Conservation (phyloP, 495 filamentous ascomycete species). For the Acidiella bohemica region DNA sequence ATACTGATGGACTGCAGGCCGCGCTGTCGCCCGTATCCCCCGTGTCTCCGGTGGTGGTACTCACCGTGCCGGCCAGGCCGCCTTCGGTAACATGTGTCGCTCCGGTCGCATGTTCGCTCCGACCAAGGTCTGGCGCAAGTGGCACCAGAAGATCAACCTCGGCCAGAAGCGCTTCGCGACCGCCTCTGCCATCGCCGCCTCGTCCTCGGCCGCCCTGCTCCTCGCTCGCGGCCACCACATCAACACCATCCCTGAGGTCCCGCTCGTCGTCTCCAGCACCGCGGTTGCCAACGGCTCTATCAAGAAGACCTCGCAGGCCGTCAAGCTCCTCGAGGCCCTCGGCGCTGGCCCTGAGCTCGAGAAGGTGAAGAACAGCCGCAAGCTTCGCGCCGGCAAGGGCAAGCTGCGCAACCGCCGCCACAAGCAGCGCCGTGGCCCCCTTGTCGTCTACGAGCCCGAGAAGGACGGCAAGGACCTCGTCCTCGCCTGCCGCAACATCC, state of each 20-base stretch:
- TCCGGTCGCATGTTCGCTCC: constrained; percentile 99
- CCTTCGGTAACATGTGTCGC: constrained; percentile 99
- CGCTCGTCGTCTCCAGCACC: constrained; percentile 83
- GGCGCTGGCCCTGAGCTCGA: constrained; percentile 81
- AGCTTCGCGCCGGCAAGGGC: constrained; percentile 94
- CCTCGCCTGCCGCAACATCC: constrained; percentile 91
- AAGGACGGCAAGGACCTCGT: constrained; percentile 84
- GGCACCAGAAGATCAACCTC: constrained; percentile 99
- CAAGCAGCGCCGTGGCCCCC: constrained; percentile 91
- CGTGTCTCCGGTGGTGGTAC: constrained; percentile 99
- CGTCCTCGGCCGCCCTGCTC: constrained; percentile 83
- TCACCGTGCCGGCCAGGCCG: constrained; percentile 98
- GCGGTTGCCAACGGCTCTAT: constrained; percentile 64
- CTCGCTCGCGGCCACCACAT: constrained; percentile 95
- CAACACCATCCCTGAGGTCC: constrained; percentile 83
- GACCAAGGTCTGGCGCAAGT: constrained; percentile 99
- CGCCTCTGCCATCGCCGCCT: constrained; percentile 90
- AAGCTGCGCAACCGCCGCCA: constrained; percentile 90
- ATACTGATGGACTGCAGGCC: constrained; percentile 47
- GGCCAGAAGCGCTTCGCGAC: constrained; percentile 98
- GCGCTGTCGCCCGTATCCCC: constrained; percentile 98
- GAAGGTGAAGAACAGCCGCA: constrained; percentile 86
- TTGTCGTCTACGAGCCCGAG: constrained; percentile 90
- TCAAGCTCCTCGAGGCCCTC: constrained; percentile 73
- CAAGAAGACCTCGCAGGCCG: constrained; percentile 77